Evolutionary conservation across 2,329 filamentous ascomycete genomes (phyloP), one percentile per base, ranked within the genome.

Genomic region (Helicocarpus griseus): DNA sequence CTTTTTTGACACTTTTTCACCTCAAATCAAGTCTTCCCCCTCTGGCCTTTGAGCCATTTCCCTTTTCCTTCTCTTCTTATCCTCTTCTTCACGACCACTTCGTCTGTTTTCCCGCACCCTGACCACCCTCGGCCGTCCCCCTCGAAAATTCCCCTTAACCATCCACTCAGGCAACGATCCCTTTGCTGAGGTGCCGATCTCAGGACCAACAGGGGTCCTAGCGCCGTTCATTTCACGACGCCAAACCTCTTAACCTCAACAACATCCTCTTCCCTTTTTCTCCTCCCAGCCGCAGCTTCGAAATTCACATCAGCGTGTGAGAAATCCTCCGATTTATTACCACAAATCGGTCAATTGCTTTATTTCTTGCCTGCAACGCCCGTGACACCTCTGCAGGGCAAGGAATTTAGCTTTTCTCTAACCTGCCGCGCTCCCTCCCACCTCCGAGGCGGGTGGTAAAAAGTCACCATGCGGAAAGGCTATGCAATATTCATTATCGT

Each of bases 401-500:
- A 47, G 44, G 35, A 47, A 47, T 47, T 26, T 35, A 22, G 44
- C 11, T n/a, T 35, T 35, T 47, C 9, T 19, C 38, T n/a, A 2
- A 11, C 14, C 26, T 22, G 26, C 48, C 39, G 13, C n/a, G n/a
- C 26, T 19, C 33, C 24, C 48, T 40, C 36, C 29, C 21, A 29
- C 2, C 49, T 14, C 39, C 35, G 22, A 8, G 24, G 19, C 17
- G 40, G 40, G 35, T 36, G 36, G 17, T 40, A 14, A 45, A 33
- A 57, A 48, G 54, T 57, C 69, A 75, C 57, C 53, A 84, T 84
- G 81, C 76, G 80, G 59, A 76, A 76, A 69, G 77, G 77, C 63
- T 69, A 81, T 53, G 61, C 82, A 53, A 73, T 85, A 62, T 85
- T 84, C 69, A 69, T 87, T 50, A 60, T 87, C 53, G 73, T 81